Evolutionary conservation across 345 rosid genomes (phyloP), one percentile per base, ranked within the genome.

Genomic region (Dimocarpus longan): DNA sequence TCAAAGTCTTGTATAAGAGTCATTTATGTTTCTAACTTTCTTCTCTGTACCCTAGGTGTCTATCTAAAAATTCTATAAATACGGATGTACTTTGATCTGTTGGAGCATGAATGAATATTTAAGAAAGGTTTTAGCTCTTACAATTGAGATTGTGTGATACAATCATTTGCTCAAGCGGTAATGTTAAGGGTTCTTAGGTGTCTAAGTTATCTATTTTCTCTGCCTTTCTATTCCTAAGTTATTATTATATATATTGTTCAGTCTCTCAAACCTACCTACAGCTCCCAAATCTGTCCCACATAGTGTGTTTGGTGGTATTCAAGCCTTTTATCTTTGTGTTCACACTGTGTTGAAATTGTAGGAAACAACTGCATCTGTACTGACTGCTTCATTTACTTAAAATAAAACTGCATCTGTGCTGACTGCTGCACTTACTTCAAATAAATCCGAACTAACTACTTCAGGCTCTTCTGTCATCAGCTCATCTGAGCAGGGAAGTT

Each of bases 371-470:
- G 97, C 93, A 44, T 82, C 80, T 73, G 87, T 93, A 76, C 74
- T 95, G 76, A 85, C n/a, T n/a, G n/a, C n/a, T n/a, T n/a, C n/a
- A n/a, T n/a, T n/a, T n/a, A n/a, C n/a, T n/a, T n/a, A n/a, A n/a
- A n/a, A n/a, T n/a, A n/a, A n/a, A n/a, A n/a, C n/a, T n/a, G n/a
- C n/a, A n/a, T n/a, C n/a, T n/a, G n/a, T n/a, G n/a, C n/a, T n/a
- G n/a, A n/a, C 91, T 68, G 95, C 96, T 66, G 95, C 96, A 44
- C 91, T 95, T 64, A 90, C 90, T 75, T 86, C 91, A 28, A 88
- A 85, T 79, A 86, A 88, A 84, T 75, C 89, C 59, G 92, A 86
- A 76, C 75, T 83, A 60, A 80, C 92, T 68, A 52, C 79, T 71
- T 80, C 92, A 78, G 84, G 75, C 68, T 76, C 85, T 69, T 79